Conservation (phyloP, 2,329 filamentous ascomycete species). For the Chaetomium strumarium region DNA sequence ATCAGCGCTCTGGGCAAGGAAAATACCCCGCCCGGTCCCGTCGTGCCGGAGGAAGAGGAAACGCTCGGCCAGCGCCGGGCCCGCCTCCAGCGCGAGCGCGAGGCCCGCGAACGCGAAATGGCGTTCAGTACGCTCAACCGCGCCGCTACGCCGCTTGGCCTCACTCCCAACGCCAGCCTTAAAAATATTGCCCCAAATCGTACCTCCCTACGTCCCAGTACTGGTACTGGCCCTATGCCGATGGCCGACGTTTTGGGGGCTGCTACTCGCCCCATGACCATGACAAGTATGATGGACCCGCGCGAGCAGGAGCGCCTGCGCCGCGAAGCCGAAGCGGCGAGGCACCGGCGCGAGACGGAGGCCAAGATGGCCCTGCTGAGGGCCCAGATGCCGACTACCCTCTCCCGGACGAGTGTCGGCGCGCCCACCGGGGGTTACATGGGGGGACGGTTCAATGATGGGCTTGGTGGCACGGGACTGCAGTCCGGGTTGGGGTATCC, state of each 20-base stretch:
- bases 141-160: conserved; percentile 8
- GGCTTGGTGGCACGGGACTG: conserved; percentile 35
- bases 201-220: background rate
- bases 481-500: conserved; percentile 13
- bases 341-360: conserved; percentile 38
- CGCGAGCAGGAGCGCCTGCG: conserved; percentile 38
- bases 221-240: background rate
- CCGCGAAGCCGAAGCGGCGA: conserved; percentile 37
- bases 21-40: conserved; percentile 32
- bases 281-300: conserved; percentile 28
- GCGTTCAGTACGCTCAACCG: conserved; percentile 29
- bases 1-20: background rate
- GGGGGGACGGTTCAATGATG: conserved; percentile 51
- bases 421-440: conserved; percentile 40
- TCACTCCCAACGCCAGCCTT: conserved; percentile 22
- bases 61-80: conserved; percentile 72
- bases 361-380: conserved; percentile 44
- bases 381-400: conserved; percentile 42
- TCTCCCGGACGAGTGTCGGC: conserved; percentile 30
- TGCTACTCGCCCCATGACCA: background rate
- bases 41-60: conserved; percentile 58
- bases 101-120: conserved; percentile 56
- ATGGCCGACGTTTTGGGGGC: conserved; percentile 6
- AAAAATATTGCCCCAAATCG: no score
- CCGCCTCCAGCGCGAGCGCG: conserved; percentile 63